Evolutionary conservation across 2,329 filamentous ascomycete genomes (phyloP), one percentile per base, ranked within the genome.

Genomic region (Cordyceps fumosorosea): DNA sequence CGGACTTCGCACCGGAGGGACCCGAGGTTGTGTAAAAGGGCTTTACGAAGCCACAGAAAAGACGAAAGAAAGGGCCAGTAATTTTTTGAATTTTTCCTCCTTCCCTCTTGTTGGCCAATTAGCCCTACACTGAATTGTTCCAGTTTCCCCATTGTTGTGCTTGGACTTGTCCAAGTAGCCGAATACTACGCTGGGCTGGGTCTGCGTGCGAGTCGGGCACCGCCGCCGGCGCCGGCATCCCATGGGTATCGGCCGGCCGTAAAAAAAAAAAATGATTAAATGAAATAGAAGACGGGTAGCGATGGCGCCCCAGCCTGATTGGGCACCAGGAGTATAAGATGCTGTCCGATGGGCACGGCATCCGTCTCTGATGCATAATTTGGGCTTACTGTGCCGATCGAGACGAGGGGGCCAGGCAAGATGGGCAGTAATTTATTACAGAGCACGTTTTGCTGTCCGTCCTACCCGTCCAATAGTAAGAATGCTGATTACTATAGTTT

Each of bases 1-100:
- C 53, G 53, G 53, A 10, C 37, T 56, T 56, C 53, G 53, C 53
- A 56, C 53, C 53, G 53, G 53, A 8, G 24, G 44, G 37, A 45
- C 53, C 53, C 53, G 53, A 45, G 53, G 22, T 29, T 18, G 45
- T 22, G 22, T 16, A 18, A 48, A 16, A 22, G n/a, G 22, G n/a
- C 44, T 5, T 5, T 22, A 8, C 22, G 24, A 12, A 10, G 18
- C 16, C 8, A 42, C 6, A 42, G 40, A 42, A 42, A 42, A 42
- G 8, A 16, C 40, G 34, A 37, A 37, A 37, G 34, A n/a, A n/a
- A n/a, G n/a, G n/a, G n/a, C n/a, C n/a, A n/a, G n/a, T n/a, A n/a
- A n/a, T n/a, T n/a, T n/a, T 18, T 29, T 29, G 11, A 29, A 7
- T 37, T 37, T 12, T 11, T 14, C 11, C 4, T 37, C 12, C 34